Evolutionary conservation across 2,329 filamentous ascomycete species (phyloP).

Genomic region (Beauveria sp.): DNA sequence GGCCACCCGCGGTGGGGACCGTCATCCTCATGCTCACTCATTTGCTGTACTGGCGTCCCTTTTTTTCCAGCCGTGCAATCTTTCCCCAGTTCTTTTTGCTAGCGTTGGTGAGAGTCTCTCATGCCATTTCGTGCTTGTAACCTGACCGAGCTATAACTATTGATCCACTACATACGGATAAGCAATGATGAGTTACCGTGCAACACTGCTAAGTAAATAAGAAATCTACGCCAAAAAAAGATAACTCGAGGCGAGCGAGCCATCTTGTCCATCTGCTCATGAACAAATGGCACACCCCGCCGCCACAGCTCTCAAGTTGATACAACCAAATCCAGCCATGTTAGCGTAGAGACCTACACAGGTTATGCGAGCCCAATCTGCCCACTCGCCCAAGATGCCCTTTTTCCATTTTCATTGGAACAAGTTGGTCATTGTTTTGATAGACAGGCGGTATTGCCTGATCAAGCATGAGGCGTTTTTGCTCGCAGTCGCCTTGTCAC

Average conservation of each 20-base stretch:
- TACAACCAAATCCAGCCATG: not conserved
- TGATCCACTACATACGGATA: not conserved
- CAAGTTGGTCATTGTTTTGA: not conserved
- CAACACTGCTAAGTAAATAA: not conserved
- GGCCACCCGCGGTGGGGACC: not conserved
- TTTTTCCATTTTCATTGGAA: not conserved
- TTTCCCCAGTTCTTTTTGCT: not conserved
- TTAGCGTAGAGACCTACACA: too few relatives aligned
- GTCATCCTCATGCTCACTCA: not conserved
- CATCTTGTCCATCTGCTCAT: too few relatives aligned
- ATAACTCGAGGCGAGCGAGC: too few relatives aligned
- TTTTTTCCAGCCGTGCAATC: not conserved
- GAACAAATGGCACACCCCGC: too few relatives aligned
- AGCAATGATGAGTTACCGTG: not conserved
- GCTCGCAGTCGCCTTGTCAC: not conserved
- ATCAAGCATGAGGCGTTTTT: not conserved
- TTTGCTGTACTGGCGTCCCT: not conserved
- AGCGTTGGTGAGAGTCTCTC: not conserved
- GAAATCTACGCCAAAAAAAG: too few relatives aligned
- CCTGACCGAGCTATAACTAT: not conserved
- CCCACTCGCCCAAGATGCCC: too few relatives aligned
- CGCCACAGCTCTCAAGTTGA: too few relatives aligned
- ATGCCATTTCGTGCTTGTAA: not conserved
- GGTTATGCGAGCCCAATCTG: too few relatives aligned
- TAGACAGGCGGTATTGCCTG: not conserved